Base-by-base conservation (phyloP, 306 rosid species). In the Pyrus communis region DNA sequence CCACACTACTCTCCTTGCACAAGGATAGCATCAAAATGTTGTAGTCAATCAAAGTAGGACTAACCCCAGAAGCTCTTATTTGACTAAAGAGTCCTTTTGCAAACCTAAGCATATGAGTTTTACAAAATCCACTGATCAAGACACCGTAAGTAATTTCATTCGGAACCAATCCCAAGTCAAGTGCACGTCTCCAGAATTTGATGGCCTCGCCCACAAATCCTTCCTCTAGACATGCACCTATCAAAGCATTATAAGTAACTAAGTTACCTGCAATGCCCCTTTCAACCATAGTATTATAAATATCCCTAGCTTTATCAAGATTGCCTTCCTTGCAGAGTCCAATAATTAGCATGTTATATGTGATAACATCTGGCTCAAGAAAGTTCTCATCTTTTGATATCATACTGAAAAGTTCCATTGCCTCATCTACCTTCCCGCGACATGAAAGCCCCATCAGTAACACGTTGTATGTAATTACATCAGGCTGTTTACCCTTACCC, bases 81-180 rank as follows among this genome's bases (percentile, higher is more conserved):
- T 87, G 90, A 74, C 23, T 49, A 68, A 94, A 84, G 70, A 95
- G 82, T 68, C 97, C 98, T 84, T 78, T 92, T 59, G 96, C 98
- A 68, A 95, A 57, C 28, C 77, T 84, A 61, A 87, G 81, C 79
- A 92, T 79, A 49, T 86, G 90, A 87, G 82, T 86, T 80, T 88
- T 87, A 88, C 98, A 95, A 70, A 95, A 82, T 75, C 98, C 98
- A 83, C 80, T 83, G 61, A 95, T 89, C 85, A 92, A 80, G 45
- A 89, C 55, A 78, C 88, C 80, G 21, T 79, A 90, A 10, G 97
- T 90, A 67, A 49, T 9, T 46, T 91, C 71, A 59, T 92, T 82
- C 15, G 91, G 96, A 74, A 71, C 82, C 72, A 84, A 38, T 64
- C 96, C 92, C 30, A 75, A 74, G 60, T 86, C 84, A 14, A 88